A percentile compares a stretch with the other conserved stretches of the same genome.
Conservation (phyloP, 179 eudicot genomes). For the Corrigiola litoralis region DNA sequence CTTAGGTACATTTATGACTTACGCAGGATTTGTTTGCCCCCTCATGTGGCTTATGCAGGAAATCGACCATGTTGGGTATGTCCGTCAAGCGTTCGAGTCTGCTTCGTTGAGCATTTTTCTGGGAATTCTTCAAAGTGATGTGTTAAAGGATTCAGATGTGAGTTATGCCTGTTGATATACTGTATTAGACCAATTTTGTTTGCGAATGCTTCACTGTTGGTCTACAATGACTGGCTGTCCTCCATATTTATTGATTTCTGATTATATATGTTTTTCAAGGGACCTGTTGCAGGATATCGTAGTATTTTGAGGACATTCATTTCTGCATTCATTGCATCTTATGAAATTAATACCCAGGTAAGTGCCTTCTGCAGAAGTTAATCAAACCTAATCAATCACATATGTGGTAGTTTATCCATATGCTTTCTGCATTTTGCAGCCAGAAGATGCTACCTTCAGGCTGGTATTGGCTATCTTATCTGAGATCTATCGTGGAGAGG, state of each 20-base stretch:
- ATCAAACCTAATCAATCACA: neutral
- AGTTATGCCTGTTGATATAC: slow-evolving; percentile 25
- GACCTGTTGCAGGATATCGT: slow-evolving; percentile 75
- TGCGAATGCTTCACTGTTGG: neutral
- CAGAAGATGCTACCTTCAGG: slow-evolving; percentile 65
- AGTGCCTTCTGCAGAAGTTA: neutral
- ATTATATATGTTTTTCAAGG: slow-evolving; percentile 36
- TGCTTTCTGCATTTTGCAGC: slow-evolving; percentile 36
- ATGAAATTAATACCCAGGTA: slow-evolving; percentile 92
- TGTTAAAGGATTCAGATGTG: slow-evolving; percentile 78
- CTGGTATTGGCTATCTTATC: slow-evolving; percentile 66
- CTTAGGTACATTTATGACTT: slow-evolving; percentile 13
- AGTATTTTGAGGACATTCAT: slow-evolving; percentile 90
- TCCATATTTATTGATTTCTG: neutral
- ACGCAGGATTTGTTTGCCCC: too few relatives aligned
- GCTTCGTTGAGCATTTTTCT: slow-evolving; percentile 62
- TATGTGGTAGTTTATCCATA: slow-evolving; percentile 5
- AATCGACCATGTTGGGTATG: slow-evolving; percentile 82
- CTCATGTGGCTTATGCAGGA: slow-evolving; percentile 59
- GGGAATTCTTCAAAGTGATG: slow-evolving; percentile 72
- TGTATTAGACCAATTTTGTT: neutral
- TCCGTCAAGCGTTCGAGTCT: slow-evolving; percentile 87
- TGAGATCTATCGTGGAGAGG: slow-evolving; percentile 93
- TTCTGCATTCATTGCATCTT: slow-evolving; percentile 92
- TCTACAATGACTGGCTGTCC: neutral